Base-by-base conservation (phyloP, 2,329 filamentous ascomycete genomes). In the Monosporascus sp. region DNA sequence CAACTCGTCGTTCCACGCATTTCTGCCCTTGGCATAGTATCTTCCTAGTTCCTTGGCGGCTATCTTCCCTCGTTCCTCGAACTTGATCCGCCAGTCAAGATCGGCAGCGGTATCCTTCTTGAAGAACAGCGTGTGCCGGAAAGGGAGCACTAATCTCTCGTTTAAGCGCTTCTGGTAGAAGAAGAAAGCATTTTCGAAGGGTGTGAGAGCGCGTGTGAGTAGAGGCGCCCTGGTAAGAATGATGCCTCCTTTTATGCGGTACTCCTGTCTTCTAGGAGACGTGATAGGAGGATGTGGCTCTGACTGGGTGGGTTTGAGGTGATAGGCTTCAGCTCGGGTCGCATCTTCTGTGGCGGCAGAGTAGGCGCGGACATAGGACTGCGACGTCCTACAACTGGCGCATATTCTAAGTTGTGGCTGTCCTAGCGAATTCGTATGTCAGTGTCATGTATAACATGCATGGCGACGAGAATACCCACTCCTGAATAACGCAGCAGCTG, bases 81-180 rank as follows among this genome's bases (percentile, higher is more conserved):
- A 81, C 74, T 96, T 95, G 68, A 90, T 81, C 70, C 92, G 89
- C 90, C 91, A 97, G 74, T 97, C 92, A 49, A 91, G 78, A 60
- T 92, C 89, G 8, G 84, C 80, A 1, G 91, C 87, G 11, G 92
- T 96, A 67, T 90, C 89, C 62, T 86, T 86, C 78, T 96, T 96
- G 82, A 92, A 96, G 80, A 96, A 99, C 75, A 97, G 94, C 69
- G 89, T 89, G 61, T 89, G 85, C 53, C 88, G 88, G 72, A 97
- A 99, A 2, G 92, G 89, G 5, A 94, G 81, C 20, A 87, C 85
- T 50, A 96, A 80, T 44, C 94, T 89, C 78, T 99, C 94, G 72
- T 97, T 96, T 56, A 99, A 81, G 15, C 94, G 91, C 65, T 93
- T 93, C 76, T 99, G 94, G 76, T 99, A 99, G 70, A 99, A 91